A percentile compares a stretch with the other conserved stretches of the same genome.
phyloP scores from a whole-genome alignment of 1,139 yeast genomes.

The Lodderomyces jiufengensis region DNA sequence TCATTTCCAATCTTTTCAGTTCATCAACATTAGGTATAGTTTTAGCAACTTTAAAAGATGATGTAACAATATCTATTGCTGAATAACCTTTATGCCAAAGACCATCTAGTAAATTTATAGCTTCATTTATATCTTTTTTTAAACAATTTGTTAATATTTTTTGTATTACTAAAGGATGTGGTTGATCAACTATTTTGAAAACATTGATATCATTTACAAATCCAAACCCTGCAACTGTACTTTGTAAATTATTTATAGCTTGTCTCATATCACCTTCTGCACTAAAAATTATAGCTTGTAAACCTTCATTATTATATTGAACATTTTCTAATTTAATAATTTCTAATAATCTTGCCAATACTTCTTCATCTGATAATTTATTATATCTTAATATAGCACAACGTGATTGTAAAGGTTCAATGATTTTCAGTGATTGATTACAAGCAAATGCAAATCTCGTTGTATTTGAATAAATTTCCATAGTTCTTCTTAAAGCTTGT shows the following conservation, averaged over 20 bases:
- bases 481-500: constrained; percentile 92
- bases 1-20: constrained; percentile 63
- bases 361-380: constrained; percentile 80
- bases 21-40: constrained; percentile 67
- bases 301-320: constrained; percentile 82
- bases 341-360: constrained; percentile 70
- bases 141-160: constrained; percentile 62
- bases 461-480: constrained; percentile 92
- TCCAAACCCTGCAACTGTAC: constrained; percentile 92
- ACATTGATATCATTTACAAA: constrained; percentile 88
- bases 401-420: constrained; percentile 94
- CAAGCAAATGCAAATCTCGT: constrained; percentile 98
- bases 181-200: constrained; percentile 92
- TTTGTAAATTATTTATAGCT: constrained; percentile 89
- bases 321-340: constrained; percentile 69
- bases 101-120: constrained; percentile 60
- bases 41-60: constrained; percentile 84
- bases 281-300: constrained; percentile 90
- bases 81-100: constrained; percentile 92
- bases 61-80: constrained; percentile 88
- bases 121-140: constrained; percentile 55
- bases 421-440: constrained; percentile 88
- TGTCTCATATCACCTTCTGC: constrained; percentile 99
- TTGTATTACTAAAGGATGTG: constrained; percentile 85
- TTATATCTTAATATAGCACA: constrained; percentile 91